Conservation (phyloP, 2,329 filamentous ascomycete species). For the Paramyrothecium sp. region DNA sequence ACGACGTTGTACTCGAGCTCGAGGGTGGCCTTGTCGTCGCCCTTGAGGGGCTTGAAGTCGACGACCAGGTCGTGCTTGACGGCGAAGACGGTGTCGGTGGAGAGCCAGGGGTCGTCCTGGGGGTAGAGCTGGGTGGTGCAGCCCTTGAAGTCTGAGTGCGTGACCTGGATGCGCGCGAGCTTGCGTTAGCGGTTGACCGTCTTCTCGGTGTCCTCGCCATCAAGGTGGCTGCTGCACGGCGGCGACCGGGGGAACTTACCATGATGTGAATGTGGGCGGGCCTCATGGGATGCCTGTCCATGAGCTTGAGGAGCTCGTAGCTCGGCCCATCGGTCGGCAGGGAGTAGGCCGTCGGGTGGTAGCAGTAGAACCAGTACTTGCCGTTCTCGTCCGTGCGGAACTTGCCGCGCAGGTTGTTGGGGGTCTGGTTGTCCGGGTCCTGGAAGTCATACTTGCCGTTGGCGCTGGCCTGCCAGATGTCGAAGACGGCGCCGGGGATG, state of each 20-base stretch:
- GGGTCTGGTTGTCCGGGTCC: conserved; percentile 67
- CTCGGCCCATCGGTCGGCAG: conserved; percentile 61
- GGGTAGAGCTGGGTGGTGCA: conserved; percentile 78
- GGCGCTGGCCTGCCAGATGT: conserved; percentile 75
- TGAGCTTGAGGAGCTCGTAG: conserved; percentile 38
- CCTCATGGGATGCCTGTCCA: conserved; percentile 48
- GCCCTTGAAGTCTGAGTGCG: conserved; percentile 65
- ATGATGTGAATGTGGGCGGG: conserved; percentile 52
- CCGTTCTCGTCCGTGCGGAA: conserved; percentile 70
- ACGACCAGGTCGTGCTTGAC: conserved; percentile 53
- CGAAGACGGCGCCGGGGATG: conserved; percentile 67
- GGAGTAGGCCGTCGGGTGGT: conserved; percentile 71
- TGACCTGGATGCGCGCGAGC: conserved; percentile 31
- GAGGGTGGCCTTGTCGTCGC: conserved; percentile 33
- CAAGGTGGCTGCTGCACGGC: neutral
- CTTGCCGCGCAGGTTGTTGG: conserved; percentile 76
- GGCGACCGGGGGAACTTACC: conserved; percentile 24
- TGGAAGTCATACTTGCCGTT: conserved; percentile 78
- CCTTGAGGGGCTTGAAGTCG: conserved; percentile 44
- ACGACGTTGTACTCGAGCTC: conserved; percentile 43
- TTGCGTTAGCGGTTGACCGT: too few relatives aligned
- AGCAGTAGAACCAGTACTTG: conserved; percentile 72
- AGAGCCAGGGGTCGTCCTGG: conserved; percentile 62
- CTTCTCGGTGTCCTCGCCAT: too few relatives aligned
- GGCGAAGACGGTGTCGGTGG: conserved; percentile 45